Evolutionary conservation across 345 rosid species (phyloP).

Genomic region (Bruguiera sexangula): DNA sequence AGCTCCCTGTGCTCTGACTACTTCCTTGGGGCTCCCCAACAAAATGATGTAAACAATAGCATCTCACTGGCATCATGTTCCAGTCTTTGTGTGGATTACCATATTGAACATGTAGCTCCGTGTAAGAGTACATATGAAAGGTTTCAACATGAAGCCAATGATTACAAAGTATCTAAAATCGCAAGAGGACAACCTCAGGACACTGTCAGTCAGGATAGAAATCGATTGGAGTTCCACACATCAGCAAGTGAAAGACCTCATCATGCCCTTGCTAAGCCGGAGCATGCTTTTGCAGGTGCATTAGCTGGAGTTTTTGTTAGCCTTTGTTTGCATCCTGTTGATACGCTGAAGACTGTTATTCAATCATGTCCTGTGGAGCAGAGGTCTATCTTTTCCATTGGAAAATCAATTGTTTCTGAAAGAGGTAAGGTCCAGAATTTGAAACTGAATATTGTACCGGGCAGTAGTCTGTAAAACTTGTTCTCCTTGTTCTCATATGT

Average conservation of each 20-base stretch:
- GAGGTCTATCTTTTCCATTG: slow-evolving; percentile 57
- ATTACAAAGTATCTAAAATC: slow-evolving; percentile 24
- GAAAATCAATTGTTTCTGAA: slow-evolving; percentile 75
- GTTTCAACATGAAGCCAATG: slow-evolving; percentile 15
- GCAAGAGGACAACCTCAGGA: slow-evolving; percentile 20
- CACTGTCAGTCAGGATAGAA: slow-evolving; percentile 19
- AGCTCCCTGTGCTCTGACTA: slow-evolving; percentile 41
- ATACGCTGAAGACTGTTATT: slow-evolving; percentile 74
- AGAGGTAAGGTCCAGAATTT: slow-evolving; percentile 49
- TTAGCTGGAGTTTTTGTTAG: slow-evolving; percentile 78
- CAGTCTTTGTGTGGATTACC: slow-evolving; percentile 32
- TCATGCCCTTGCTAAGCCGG: slow-evolving; percentile 52
- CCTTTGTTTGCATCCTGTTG: slow-evolving; percentile 90
- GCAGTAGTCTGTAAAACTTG: not conserved
- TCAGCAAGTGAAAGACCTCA: slow-evolving; percentile 32
- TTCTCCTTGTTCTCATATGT: slow-evolving; percentile 1
- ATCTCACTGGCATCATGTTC: slow-evolving; percentile 29
- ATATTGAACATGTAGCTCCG: slow-evolving; percentile 31
- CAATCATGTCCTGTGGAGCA: slow-evolving; percentile 70
- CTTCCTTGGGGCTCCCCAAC: slow-evolving; percentile 35
- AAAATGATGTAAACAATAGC: slow-evolving; percentile 27
- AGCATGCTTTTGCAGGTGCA: slow-evolving; percentile 94
- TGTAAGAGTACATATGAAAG: slow-evolving; percentile 19
- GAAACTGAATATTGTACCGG: slow-evolving; percentile 4
- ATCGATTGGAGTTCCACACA: slow-evolving; percentile 20